A percentile compares a stretch with the other conserved stretches of the same genome.
These are phyloP conservation scores for Phytophthora cajani DNA, from an alignment of 352 stramenopile genomes.

Conservation along the genomic window DNA sequence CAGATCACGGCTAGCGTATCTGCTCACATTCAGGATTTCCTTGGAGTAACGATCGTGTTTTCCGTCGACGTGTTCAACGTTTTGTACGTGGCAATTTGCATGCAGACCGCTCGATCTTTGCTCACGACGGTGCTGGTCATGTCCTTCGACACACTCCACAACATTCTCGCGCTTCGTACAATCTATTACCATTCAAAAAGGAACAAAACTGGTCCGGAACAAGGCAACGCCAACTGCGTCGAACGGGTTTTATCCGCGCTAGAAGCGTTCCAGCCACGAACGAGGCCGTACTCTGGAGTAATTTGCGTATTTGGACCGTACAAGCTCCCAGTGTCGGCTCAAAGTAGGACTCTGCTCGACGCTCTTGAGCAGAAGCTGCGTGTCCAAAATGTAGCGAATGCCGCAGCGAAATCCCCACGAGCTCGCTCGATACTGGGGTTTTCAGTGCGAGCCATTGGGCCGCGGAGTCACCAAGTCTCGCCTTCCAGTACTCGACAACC, in stretches of 20 bases:
- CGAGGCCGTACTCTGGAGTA: constrained; percentile 8
- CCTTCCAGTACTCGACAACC: background rate
- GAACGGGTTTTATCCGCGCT: constrained; percentile 4
- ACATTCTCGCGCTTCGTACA: constrained; percentile 14
- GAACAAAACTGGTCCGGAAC: background rate
- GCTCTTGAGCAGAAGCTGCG: constrained; percentile 1
- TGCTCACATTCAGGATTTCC: constrained; percentile 30
- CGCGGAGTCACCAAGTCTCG: background rate
- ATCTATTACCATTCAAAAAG: constrained; percentile 22
- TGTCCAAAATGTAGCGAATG: background rate
- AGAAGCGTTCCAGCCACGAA: constrained; percentile 1
- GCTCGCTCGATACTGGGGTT: background rate
- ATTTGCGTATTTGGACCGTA: constrained; percentile 21
- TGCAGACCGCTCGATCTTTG: constrained; percentile 35
- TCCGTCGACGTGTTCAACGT: constrained; percentile 46
- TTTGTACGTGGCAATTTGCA: constrained; percentile 40
- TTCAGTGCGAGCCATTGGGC: background rate
- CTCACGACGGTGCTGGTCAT: constrained; percentile 28
- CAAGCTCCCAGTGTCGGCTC: constrained; percentile 11
- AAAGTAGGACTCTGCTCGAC: constrained; percentile 3
- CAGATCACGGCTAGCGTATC: constrained; percentile 26
- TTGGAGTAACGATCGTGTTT: constrained; percentile 30
- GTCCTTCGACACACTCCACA: constrained; percentile 16
- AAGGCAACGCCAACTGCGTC: background rate
- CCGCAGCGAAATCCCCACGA: background rate